phyloP scores from a whole-genome alignment of 2,329 filamentous ascomycete species.

The Aquanectria penicillioides region DNA sequence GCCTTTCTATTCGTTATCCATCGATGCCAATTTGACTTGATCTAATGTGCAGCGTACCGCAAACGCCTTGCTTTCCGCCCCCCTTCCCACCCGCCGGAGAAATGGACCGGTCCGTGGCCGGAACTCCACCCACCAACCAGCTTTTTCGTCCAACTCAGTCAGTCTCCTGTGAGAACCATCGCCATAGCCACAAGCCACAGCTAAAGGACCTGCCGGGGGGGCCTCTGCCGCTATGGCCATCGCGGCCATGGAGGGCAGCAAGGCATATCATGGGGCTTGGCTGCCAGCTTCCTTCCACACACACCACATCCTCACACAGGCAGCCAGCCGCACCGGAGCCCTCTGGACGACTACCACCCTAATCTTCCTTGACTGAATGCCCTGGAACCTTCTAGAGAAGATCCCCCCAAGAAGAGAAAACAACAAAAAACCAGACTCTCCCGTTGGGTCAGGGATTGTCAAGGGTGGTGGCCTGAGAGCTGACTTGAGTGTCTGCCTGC shows the following conservation, averaged over 20 bases:
- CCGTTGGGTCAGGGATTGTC: too few species aligned
- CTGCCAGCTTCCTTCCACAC: background rate
- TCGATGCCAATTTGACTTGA: too few species aligned
- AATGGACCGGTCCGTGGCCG: conserved; percentile 20
- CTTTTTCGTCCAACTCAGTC: background rate
- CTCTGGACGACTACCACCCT: too few species aligned
- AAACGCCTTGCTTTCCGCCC: background rate
- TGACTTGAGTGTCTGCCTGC: too few species aligned
- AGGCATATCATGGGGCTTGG: too few species aligned
- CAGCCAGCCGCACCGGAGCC: too few species aligned
- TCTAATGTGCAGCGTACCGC: too few species aligned
- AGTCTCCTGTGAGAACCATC: background rate
- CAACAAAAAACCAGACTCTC: too few species aligned
- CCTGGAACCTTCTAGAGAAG: conserved; percentile 38
- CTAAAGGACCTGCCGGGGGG: background rate
- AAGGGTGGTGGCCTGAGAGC: too few species aligned
- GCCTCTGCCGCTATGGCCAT: too few species aligned
- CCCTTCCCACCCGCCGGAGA: too few species aligned
- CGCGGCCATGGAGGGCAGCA: too few species aligned
- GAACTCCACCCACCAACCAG: conserved; percentile 2
- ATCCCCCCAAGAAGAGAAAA: conserved; percentile 7
- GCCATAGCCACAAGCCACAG: background rate
- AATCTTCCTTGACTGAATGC: conserved; percentile 25
- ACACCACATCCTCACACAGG: background rate
- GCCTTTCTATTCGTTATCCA: background rate